Conservation (phyloP, 106 monocot genomes). For the Dioscorea dumetorum region DNA sequence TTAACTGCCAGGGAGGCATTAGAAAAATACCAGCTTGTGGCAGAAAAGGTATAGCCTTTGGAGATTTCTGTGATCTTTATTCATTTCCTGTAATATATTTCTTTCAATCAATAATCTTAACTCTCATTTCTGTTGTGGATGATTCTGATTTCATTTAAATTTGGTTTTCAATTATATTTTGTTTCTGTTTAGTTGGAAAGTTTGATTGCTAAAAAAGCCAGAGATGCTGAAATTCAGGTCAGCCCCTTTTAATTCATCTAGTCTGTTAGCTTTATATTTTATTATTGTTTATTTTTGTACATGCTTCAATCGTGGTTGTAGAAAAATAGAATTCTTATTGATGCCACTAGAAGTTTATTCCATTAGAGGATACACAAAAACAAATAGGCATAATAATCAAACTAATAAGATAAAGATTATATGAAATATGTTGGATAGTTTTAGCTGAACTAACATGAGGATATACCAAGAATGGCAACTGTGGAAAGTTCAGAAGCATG, state of each 20-base stretch:
- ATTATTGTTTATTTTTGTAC: not conserved
- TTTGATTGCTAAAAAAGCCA: slow-evolving; percentile 65
- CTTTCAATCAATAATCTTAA: not conserved
- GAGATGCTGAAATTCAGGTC: slow-evolving; percentile 84
- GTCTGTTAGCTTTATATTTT: not conserved
- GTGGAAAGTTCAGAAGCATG: too few species aligned
- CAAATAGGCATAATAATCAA: too few species aligned
- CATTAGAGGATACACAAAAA: too few species aligned
- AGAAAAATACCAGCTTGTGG: slow-evolving; percentile 69
- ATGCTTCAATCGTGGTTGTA: not conserved
- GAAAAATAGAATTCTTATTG: too few species aligned
- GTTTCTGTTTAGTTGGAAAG: slow-evolving; percentile 56
- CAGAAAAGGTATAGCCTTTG: slow-evolving; percentile 52
- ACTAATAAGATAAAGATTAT: too few species aligned
- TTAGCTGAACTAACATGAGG: too few species aligned
- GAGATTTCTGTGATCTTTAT: not conserved
- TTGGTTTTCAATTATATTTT: not conserved
- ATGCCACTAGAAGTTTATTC: too few species aligned
- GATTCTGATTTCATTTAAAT: slow-evolving; percentile 1
- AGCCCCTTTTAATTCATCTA: not conserved
- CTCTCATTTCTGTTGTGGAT: not conserved
- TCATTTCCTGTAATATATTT: not conserved
- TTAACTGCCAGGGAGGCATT: slow-evolving; percentile 68
- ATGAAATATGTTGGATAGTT: too few species aligned
- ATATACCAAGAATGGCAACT: too few species aligned